phyloP scores from a whole-genome alignment of 2,329 filamentous ascomycete genomes.

The Phaeoacremonium minimum region DNA sequence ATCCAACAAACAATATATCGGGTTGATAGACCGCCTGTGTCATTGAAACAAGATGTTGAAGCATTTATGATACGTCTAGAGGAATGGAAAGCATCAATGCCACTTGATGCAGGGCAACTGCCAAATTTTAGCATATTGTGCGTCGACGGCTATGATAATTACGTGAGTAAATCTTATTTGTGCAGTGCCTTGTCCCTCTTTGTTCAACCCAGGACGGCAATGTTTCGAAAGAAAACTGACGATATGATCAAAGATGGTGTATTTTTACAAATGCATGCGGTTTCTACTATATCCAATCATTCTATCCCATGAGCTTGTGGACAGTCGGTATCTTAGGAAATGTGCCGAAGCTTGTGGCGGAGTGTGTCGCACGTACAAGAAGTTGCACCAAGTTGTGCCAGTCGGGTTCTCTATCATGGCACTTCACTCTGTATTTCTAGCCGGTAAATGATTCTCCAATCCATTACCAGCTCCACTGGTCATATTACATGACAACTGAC shows the following conservation, averaged over 20 bases:
- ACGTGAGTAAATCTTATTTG: too few species aligned
- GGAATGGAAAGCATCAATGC: constrained; percentile 12
- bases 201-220: background rate
- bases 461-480: background rate
- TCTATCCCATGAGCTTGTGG: constrained; percentile 7
- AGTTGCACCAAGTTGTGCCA: constrained; percentile 19
- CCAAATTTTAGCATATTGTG: constrained; percentile 6
- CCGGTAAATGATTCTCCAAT: constrained; percentile 9
- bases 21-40: constrained; percentile 8
- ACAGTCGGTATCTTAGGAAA: constrained; percentile 10
- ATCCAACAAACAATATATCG: constrained; percentile 16
- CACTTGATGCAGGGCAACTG: constrained; percentile 4
- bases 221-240: background rate
- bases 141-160: constrained; percentile 15
- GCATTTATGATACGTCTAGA: constrained; percentile 11
- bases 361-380: constrained; percentile 20
- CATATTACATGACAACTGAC: too few species aligned
- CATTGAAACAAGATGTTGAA: constrained; percentile 9
- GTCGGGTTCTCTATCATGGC: constrained; percentile 22
- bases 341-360: constrained; percentile 21
- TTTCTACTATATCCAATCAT: constrained; percentile 17
- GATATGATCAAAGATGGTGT: constrained; percentile 14
- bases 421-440: constrained; percentile 20
- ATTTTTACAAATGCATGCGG: constrained; percentile 17
- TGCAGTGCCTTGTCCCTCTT: background rate